Evolutionary conservation across 306 rosid genomes (phyloP).

Genomic region (Dryas drummondii): DNA sequence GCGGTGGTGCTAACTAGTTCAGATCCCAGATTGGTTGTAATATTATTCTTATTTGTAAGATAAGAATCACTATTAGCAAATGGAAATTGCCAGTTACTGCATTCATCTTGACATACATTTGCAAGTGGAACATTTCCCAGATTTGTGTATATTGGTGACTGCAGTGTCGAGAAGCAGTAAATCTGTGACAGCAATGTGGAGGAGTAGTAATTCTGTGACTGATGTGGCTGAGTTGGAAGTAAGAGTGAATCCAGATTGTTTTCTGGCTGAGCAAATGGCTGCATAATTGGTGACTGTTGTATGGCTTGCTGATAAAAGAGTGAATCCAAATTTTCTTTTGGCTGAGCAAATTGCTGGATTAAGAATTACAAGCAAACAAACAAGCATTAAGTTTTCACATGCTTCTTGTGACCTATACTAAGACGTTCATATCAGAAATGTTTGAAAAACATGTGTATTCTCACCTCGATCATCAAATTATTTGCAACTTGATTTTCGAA

Average conservation of each 20-base stretch:
- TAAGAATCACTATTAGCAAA: neutral
- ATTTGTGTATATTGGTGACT: neutral
- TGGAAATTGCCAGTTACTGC: neutral
- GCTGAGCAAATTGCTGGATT: neutral
- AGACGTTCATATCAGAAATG: neutral
- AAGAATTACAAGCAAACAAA: neutral
- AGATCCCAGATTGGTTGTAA: too few species aligned
- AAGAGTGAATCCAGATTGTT: slow-evolving; percentile 6
- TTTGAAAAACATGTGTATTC: slow-evolving; percentile 13
- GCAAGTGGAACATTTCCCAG: neutral
- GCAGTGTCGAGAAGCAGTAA: neutral
- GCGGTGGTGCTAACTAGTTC: neutral
- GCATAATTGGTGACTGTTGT: neutral
- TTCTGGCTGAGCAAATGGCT: neutral
- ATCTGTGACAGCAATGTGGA: neutral
- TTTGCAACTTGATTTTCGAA: neutral
- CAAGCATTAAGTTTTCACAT: slow-evolving; percentile 5
- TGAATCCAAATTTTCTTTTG: neutral
- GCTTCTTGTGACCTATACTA: neutral
- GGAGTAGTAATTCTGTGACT: neutral
- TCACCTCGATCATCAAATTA: slow-evolving; percentile 27
- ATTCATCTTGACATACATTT: neutral
- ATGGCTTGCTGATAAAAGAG: neutral
- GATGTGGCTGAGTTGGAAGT: neutral
- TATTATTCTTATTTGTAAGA: too few species aligned